Evolutionary conservation across 371 early-diverging fungal genomes (phyloP).

Genomic region (Mortierella sp.): DNA sequence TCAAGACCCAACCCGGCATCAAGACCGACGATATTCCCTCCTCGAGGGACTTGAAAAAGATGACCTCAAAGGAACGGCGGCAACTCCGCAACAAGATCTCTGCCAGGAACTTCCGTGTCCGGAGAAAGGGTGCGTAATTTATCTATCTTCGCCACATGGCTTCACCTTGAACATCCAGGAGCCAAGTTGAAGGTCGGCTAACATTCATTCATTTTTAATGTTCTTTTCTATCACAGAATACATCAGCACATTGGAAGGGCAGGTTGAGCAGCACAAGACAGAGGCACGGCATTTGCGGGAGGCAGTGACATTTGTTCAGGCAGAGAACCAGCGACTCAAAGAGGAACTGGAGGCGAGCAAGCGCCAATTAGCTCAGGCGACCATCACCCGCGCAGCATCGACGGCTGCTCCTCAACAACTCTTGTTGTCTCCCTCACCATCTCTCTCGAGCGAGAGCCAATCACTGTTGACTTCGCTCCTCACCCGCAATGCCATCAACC

Average conservation of each 20-base stretch:
- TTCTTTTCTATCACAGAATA: conserved; percentile 69
- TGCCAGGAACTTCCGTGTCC: conserved; percentile 88
- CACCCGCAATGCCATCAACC: conserved; percentile 18
- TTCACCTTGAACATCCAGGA: neutral
- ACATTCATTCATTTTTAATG: neutral
- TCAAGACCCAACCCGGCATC: conserved; percentile 53
- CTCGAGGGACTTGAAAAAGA: conserved; percentile 55
- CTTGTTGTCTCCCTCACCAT: neutral
- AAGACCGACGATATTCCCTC: conserved; percentile 55
- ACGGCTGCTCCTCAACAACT: conserved; percentile 17
- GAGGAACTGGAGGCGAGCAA: conserved; percentile 35
- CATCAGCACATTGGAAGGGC: conserved; percentile 83
- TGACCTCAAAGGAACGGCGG: conserved; percentile 87
- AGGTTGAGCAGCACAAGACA: conserved; percentile 76
- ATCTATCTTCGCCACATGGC: neutral
- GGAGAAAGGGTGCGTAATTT: conserved; percentile 82
- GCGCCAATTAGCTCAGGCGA: conserved; percentile 28
- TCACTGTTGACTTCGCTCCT: conserved; percentile 33
- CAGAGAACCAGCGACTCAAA: conserved; percentile 44
- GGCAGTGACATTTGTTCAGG: conserved; percentile 39
- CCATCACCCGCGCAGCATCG: conserved; percentile 18
- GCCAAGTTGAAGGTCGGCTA: neutral
- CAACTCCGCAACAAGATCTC: conserved; percentile 93
- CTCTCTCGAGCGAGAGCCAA: conserved; percentile 37
- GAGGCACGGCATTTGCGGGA: conserved; percentile 46